Evolutionary conservation across 2,329 filamentous ascomycete genomes (phyloP).

Genomic region (Clathrospora elynae): DNA sequence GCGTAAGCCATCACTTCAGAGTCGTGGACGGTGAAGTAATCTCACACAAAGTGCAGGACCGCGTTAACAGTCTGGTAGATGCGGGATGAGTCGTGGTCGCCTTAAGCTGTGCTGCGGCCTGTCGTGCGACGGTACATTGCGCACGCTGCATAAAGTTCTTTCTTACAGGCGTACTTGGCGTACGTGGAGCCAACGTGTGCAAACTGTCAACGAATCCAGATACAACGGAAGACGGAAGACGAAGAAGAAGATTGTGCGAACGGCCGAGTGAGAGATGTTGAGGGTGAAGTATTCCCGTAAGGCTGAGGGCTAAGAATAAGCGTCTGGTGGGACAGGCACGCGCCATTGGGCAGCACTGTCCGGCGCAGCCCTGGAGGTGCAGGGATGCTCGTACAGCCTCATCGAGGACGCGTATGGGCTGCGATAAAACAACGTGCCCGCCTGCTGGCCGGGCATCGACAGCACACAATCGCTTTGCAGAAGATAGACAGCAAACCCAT

Average conservation of each 20-base stretch:
- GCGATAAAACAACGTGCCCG: constrained; percentile 8
- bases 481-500: too few species aligned
- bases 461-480: too few species aligned
- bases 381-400: constrained; percentile 18
- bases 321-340: constrained; percentile 2
- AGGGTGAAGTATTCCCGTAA: constrained; percentile 5
- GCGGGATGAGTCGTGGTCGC: background rate
- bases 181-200: background rate
- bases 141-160: constrained; percentile 5
- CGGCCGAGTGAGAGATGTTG: constrained; percentile 1
- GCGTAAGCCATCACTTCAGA: too few species aligned
- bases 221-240: background rate
- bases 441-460: constrained; percentile 9
- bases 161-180: constrained; percentile 2
- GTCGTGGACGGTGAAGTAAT: background rate
- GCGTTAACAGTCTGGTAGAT: background rate
- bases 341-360: constrained; percentile 17
- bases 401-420: constrained; percentile 15
- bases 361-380: constrained; percentile 14
- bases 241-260: background rate
- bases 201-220: background rate
- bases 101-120: constrained; percentile 12
- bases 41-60: background rate
- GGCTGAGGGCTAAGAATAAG: constrained; percentile 15
- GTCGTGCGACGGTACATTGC: constrained; percentile 10